Conservation (phyloP, 305 asterid genomes). For the Fraxinus baroniana region DNA sequence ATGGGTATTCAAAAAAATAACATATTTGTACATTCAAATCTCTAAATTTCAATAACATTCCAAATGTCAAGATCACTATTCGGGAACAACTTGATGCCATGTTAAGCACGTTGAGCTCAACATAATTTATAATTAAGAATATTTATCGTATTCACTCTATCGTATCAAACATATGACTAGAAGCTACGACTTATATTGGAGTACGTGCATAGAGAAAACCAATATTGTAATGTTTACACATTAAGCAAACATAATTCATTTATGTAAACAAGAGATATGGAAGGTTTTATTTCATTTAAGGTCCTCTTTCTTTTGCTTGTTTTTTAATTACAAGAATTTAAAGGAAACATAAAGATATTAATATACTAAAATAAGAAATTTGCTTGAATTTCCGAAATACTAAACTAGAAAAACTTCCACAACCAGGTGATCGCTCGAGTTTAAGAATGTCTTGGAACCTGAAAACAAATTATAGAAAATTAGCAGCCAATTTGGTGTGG, state of each 20-base stretch:
- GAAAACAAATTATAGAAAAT: slow-evolving; percentile 12
- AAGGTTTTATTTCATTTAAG: background rate
- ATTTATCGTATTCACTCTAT: background rate
- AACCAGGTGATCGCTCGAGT: slow-evolving; percentile 8
- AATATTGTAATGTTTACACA: background rate
- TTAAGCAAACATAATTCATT: background rate
- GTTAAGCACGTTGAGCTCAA: too few species aligned
- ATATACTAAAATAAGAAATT: slow-evolving; percentile 16
- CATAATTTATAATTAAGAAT: too few species aligned
- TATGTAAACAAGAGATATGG: background rate
- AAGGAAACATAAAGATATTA: background rate
- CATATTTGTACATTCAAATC: background rate
- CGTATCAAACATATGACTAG: background rate
- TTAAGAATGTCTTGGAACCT: slow-evolving; percentile 46
- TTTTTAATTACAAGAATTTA: slow-evolving; percentile 2
- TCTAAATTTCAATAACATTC: too few species aligned
- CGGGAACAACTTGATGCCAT: background rate
- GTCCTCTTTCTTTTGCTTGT: too few species aligned
- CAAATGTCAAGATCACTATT: too few species aligned
- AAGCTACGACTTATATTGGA: too few species aligned
- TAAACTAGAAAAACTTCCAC: slow-evolving; percentile 13
- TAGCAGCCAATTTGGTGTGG: background rate
- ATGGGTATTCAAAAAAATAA: background rate
- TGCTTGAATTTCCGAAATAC: slow-evolving; percentile 15
- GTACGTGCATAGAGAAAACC: background rate